A percentile compares a stretch with the other conserved stretches of the same genome.
Conservation (phyloP, 2,329 filamentous ascomycete genomes). For the Erysiphe pulchra region DNA sequence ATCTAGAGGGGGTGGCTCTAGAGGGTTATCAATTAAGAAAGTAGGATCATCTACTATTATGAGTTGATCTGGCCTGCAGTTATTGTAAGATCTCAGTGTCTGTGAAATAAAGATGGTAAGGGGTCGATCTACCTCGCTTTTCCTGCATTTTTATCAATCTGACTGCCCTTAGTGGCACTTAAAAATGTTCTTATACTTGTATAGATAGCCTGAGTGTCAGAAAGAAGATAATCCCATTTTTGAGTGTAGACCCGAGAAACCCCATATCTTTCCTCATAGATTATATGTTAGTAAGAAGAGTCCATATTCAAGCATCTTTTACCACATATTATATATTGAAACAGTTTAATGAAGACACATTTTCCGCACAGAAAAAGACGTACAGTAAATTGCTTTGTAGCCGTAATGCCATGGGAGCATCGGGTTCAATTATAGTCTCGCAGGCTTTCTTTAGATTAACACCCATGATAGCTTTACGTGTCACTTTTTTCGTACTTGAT, state of each 20-base stretch:
- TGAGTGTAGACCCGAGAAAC: constrained; percentile 66
- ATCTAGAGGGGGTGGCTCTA: constrained; percentile 28
- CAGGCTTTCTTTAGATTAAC: constrained; percentile 76
- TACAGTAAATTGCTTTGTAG: constrained; percentile 72
- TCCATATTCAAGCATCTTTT: background rate
- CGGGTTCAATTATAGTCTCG: constrained; percentile 62
- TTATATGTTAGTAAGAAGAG: constrained; percentile 3
- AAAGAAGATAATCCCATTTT: constrained; percentile 66
- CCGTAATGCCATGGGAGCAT: constrained; percentile 67
- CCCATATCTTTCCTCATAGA: constrained; percentile 28
- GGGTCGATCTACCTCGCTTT: constrained; percentile 35
- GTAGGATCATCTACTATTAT: constrained; percentile 58
- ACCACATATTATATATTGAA: too few species aligned
- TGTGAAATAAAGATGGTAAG: too few species aligned
- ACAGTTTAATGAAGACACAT: background rate
- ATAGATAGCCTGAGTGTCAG: constrained; percentile 52
- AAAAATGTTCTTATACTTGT: constrained; percentile 46
- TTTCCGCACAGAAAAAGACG: constrained; percentile 7
- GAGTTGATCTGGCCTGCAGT: constrained; percentile 43
- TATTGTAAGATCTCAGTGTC: too few species aligned
- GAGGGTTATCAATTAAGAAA: constrained; percentile 41
- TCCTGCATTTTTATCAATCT: constrained; percentile 43
- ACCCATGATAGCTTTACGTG: constrained; percentile 62
- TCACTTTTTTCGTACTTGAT: constrained; percentile 45
- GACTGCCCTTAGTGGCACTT: constrained; percentile 27